Evolutionary conservation across 495 filamentous ascomycete species (phyloP).

Genomic region (Monascus purpureus): DNA sequence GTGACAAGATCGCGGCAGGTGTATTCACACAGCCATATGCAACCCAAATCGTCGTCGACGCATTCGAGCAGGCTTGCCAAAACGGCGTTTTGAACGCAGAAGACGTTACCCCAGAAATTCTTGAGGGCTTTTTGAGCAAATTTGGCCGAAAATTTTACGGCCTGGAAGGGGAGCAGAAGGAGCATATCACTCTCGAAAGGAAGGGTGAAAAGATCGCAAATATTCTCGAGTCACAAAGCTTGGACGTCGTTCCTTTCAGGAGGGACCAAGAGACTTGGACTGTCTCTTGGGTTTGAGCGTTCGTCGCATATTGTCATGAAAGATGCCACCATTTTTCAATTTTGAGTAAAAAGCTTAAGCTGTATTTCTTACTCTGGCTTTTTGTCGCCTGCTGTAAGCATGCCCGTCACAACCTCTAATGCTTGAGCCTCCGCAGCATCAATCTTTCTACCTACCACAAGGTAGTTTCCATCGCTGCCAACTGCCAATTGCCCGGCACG

Average conservation of each 20-base stretch:
- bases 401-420: slow-evolving; percentile 27
- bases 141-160: slow-evolving; percentile 68
- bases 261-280: slow-evolving; percentile 54
- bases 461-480: slow-evolving; percentile 21
- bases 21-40: slow-evolving; percentile 86
- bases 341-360: slow-evolving; percentile 4
- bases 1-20: slow-evolving; percentile 57
- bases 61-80: slow-evolving; percentile 55
- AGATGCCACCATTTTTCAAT: slow-evolving; percentile 1
- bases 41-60: slow-evolving; percentile 58
- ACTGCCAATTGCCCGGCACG: slow-evolving; percentile 28
- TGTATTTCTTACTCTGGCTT: slow-evolving; percentile 8
- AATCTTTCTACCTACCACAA: slow-evolving; percentile 28
- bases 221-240: slow-evolving; percentile 32
- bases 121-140: slow-evolving; percentile 62
- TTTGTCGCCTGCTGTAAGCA: slow-evolving; percentile 23
- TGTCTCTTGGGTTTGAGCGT: slow-evolving; percentile 27
- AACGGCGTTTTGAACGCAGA: slow-evolving; percentile 49
- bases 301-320: slow-evolving; percentile 3
- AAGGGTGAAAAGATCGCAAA: slow-evolving; percentile 42
- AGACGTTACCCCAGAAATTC: slow-evolving; percentile 52
- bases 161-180: slow-evolving; percentile 29
- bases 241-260: slow-evolving; percentile 59
- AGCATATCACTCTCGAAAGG: slow-evolving; percentile 48
- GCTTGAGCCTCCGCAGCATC: slow-evolving; percentile 31